phyloP scores from a whole-genome alignment of 108 stramenopile species.

The Asterionellopsis glacialis region DNA sequence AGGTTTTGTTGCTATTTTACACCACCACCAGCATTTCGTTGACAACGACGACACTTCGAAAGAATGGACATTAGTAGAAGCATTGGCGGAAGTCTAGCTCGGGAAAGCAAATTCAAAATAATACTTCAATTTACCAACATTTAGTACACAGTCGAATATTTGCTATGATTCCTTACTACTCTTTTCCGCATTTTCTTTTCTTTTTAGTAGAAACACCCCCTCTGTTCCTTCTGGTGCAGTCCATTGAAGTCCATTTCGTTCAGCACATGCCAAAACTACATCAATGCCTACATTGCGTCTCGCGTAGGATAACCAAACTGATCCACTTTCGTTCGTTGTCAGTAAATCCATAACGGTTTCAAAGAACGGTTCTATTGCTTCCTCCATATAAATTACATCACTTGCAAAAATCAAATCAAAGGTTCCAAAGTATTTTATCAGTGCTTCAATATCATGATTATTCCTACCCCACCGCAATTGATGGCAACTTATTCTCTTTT shows the following conservation, averaged over 20 bases:
- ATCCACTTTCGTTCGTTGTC: neutral
- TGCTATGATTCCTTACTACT: too few relatives aligned
- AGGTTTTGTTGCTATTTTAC: too few relatives aligned
- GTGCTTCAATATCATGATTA: neutral
- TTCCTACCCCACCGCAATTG: constrained; percentile 1
- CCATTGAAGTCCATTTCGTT: neutral
- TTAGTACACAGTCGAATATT: too few relatives aligned
- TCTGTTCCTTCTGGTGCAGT: neutral
- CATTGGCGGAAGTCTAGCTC: too few relatives aligned
- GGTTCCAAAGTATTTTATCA: neutral
- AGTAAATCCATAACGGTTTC: neutral
- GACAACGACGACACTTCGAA: too few relatives aligned
- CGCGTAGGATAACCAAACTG: neutral
- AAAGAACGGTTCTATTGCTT: constrained; percentile 1
- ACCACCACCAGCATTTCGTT: too few relatives aligned
- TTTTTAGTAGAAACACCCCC: neutral
- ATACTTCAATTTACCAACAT: too few relatives aligned
- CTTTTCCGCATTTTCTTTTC: too few relatives aligned
- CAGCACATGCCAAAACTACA: neutral
- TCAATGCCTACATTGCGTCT: constrained; percentile 1
- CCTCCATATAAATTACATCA: constrained; percentile 2
- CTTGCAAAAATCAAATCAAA: constrained; percentile 1
- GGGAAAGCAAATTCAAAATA: too few relatives aligned
- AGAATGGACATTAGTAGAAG: too few relatives aligned
- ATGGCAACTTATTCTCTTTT: neutral